A percentile compares a stretch with the other conserved stretches of the same genome.
These are phyloP conservation scores for Dimargaris verticillata DNA, from an alignment of 192 early-diverging fungal species.

Conservation along the genomic window DNA sequence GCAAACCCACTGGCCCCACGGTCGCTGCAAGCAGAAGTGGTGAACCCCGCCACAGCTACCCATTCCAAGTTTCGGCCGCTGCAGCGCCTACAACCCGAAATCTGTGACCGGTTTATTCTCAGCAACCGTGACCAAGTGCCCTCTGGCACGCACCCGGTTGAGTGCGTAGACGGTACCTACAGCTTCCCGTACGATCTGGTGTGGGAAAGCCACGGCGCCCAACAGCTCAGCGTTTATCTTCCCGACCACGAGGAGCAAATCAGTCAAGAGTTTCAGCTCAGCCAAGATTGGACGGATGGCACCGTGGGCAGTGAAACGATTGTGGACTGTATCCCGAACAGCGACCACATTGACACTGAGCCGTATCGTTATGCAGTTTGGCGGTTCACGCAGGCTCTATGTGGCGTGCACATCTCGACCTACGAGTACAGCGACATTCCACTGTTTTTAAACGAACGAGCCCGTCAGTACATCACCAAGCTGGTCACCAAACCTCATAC, in stretches of 20 bases:
- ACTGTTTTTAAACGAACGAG: background rate
- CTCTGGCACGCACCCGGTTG: background rate
- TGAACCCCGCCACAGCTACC: too few relatives aligned
- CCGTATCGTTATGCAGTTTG: background rate
- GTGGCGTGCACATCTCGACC: background rate
- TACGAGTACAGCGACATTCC: background rate
- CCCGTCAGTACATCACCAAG: background rate
- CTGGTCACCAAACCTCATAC: background rate
- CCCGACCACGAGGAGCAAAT: background rate
- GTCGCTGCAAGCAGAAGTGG: too few relatives aligned
- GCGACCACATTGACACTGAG: constrained; percentile 1
- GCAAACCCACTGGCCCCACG: too few relatives aligned
- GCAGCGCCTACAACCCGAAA: background rate
- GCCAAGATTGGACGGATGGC: constrained; percentile 1
- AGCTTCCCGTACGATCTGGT: background rate
- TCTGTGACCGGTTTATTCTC: background rate
- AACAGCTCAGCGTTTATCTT: background rate
- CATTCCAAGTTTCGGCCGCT: background rate
- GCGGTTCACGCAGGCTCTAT: background rate
- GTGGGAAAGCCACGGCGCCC: background rate
- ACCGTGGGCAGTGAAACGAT: background rate
- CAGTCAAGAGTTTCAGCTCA: background rate
- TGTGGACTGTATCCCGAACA: background rate
- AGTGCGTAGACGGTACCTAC: background rate
- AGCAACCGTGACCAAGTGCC: background rate